Evolutionary conservation across 1,284 basidiomycete species (phyloP).

Genomic region (Papiliotrema fonsecae): DNA sequence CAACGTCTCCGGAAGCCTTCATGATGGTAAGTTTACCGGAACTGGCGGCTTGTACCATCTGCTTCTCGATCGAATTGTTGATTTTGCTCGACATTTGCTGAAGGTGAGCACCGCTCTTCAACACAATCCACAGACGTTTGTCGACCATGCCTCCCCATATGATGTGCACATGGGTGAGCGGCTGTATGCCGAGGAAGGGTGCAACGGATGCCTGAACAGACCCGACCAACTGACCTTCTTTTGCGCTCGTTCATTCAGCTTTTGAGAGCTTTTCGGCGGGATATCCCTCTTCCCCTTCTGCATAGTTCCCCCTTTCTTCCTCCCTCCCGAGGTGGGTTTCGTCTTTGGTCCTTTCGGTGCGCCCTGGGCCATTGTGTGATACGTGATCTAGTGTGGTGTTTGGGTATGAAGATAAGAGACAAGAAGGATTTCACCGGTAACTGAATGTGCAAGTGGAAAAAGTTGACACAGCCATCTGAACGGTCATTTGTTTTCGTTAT

Average conservation of each 20-base stretch:
- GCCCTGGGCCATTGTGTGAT: slow-evolving; percentile 40
- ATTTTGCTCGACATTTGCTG: slow-evolving; percentile 81
- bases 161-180: not conserved
- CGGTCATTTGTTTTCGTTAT: too few relatives aligned
- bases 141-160: too few relatives aligned
- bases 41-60: slow-evolving; percentile 82
- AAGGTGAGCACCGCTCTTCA: slow-evolving; percentile 4
- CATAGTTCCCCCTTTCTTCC: slow-evolving; percentile 38
- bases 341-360: slow-evolving; percentile 32
- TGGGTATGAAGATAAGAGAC: not conserved
- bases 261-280: slow-evolving; percentile 38
- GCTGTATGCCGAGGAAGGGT: not conserved
- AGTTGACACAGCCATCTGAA: too few relatives aligned
- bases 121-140: too few relatives aligned
- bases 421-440: not conserved
- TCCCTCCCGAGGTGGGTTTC: slow-evolving; percentile 30
- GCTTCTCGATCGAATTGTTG: slow-evolving; percentile 78
- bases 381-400: not conserved
- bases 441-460: too few relatives aligned
- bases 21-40: slow-evolving; percentile 76
- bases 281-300: slow-evolving; percentile 39
- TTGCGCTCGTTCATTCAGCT: slow-evolving; percentile 28
- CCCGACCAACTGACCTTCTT: slow-evolving; percentile 28
- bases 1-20: slow-evolving; percentile 49
- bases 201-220: not conserved